Percentiles rank a stretch among this genome's conserved stretches.
Evolutionary conservation across 1,284 basidiomycete genomes (phyloP).

Genomic region (Heterobasidion occidentale): DNA sequence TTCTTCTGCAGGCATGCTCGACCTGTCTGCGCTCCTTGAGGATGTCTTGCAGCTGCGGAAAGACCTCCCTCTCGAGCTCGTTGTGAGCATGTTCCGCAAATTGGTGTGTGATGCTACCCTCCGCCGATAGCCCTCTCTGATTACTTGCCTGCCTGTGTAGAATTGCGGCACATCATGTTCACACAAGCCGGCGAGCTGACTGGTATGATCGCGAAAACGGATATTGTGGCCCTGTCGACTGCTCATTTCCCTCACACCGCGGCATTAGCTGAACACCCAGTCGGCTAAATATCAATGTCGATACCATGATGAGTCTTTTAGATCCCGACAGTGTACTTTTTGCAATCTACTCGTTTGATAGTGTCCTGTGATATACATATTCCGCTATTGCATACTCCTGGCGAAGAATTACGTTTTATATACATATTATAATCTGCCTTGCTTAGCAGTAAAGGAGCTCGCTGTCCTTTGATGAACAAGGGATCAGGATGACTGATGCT

Average conservation of each 20-base stretch:
- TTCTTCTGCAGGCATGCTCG: conserved; percentile 21
- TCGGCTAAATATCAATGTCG: too few relatives aligned
- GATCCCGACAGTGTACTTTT: too few relatives aligned
- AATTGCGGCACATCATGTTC: conserved; percentile 63
- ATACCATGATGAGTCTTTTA: too few relatives aligned
- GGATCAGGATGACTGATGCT: too few relatives aligned
- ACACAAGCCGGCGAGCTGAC: conserved; percentile 49
- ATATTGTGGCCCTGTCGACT: conserved; percentile 54
- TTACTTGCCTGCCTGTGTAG: conserved; percentile 22
- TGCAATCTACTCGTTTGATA: too few relatives aligned
- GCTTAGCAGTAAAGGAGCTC: too few relatives aligned
- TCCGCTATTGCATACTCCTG: too few relatives aligned
- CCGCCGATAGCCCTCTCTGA: conserved; percentile 1
- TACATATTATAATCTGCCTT: too few relatives aligned
- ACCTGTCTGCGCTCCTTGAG: conserved; percentile 47
- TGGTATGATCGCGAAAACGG: conserved; percentile 62
- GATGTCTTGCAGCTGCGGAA: conserved; percentile 55
- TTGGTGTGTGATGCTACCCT: conserved; percentile 32
- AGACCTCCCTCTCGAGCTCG: conserved; percentile 60
- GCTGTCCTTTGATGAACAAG: too few relatives aligned
- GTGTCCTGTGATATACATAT: too few relatives aligned
- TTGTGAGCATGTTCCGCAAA: conserved; percentile 68
- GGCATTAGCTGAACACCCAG: conserved; percentile 23
- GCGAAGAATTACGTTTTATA: too few relatives aligned
- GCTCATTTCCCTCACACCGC: conserved; percentile 51